These are phyloP conservation scores for Priceomyces castillae DNA, from an alignment of 805 yeast genomes.

Conservation along the genomic window DNA sequence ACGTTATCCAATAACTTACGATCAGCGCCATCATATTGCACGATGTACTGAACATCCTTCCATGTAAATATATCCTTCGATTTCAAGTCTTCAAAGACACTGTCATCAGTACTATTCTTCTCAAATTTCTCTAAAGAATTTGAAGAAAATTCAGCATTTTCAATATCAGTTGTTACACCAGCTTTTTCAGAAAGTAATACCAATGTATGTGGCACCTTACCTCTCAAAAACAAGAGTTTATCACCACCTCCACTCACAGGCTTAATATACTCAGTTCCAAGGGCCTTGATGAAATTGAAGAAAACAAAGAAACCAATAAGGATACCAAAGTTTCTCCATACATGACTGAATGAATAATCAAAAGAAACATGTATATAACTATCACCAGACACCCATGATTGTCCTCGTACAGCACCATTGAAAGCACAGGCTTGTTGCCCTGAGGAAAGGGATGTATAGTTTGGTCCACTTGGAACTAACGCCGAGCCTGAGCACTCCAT, in stretches of 20 bases:
- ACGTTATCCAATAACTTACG: conserved; percentile 37
- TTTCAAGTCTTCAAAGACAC: conserved; percentile 23
- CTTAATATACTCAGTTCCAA: conserved; percentile 25
- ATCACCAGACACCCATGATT: conserved; percentile 29
- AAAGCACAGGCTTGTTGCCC: conserved; percentile 19
- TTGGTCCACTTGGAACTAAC: conserved; percentile 25
- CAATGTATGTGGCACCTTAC: conserved; percentile 19
- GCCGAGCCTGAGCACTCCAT: conserved; percentile 23
- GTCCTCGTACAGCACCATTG: conserved; percentile 18
- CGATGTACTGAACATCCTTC: conserved; percentile 58
- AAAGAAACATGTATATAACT: conserved; percentile 30
- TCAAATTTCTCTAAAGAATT: conserved; percentile 7
- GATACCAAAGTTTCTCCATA: conserved; percentile 49
- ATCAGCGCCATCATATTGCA: conserved; percentile 44
- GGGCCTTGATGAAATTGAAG: conserved; percentile 20
- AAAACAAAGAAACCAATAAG: conserved; percentile 30
- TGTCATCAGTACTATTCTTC: conserved; percentile 1
- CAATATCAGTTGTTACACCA: conserved; percentile 9
- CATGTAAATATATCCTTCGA: conserved; percentile 55
- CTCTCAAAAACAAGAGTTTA: conserved; percentile 26
- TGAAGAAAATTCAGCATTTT: conserved; percentile 5
- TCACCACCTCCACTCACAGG: conserved; percentile 35
- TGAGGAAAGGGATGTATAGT: conserved; percentile 15
- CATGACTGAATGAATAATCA: conserved; percentile 37
- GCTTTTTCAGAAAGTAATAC: conserved; percentile 12